Evolutionary conservation across 768 basidiomycete species (phyloP).

Genomic region (Gyrodon lividus): DNA sequence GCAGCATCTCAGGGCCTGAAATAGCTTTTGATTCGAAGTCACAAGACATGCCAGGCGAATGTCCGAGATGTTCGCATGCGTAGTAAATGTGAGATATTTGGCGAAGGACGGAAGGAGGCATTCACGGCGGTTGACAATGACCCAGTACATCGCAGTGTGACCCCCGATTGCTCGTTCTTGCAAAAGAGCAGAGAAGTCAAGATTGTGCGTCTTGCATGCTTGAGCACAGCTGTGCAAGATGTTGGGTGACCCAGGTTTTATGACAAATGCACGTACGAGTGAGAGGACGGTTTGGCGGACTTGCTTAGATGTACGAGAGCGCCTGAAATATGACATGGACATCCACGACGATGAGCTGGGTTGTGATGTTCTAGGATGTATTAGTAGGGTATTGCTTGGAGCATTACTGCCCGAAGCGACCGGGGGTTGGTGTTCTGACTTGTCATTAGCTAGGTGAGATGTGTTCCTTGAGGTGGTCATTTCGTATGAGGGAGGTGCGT

Average conservation of each 20-base stretch:
- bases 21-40: slow-evolving; percentile 23
- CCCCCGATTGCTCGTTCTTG: slow-evolving; percentile 64
- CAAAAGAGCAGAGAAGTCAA: slow-evolving; percentile 54
- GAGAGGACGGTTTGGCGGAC: slow-evolving; percentile 51
- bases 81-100: too few relatives aligned
- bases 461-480: too few relatives aligned
- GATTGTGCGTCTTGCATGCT: slow-evolving; percentile 48
- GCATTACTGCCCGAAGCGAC: too few relatives aligned
- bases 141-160: slow-evolving; percentile 73
- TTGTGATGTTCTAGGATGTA: background rate
- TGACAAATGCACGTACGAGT: slow-evolving; percentile 56
- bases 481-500: too few relatives aligned
- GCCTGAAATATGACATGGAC: slow-evolving; percentile 17
- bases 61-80: slow-evolving; percentile 55
- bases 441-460: too few relatives aligned
- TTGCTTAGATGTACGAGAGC: slow-evolving; percentile 39
- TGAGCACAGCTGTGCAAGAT: slow-evolving; percentile 46
- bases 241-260: slow-evolving; percentile 17
- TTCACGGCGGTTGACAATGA: slow-evolving; percentile 52
- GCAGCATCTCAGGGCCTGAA: slow-evolving; percentile 22
- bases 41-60: slow-evolving; percentile 63
- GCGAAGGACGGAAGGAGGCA: slow-evolving; percentile 48
- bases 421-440: too few relatives aligned
- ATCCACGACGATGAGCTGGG: slow-evolving; percentile 15
- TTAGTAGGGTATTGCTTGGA: too few relatives aligned